Percentiles rank a stretch among this genome's conserved stretches.
Conservation (phyloP, 2,329 filamentous ascomycete species). For the Raffaelea albimanens region DNA sequence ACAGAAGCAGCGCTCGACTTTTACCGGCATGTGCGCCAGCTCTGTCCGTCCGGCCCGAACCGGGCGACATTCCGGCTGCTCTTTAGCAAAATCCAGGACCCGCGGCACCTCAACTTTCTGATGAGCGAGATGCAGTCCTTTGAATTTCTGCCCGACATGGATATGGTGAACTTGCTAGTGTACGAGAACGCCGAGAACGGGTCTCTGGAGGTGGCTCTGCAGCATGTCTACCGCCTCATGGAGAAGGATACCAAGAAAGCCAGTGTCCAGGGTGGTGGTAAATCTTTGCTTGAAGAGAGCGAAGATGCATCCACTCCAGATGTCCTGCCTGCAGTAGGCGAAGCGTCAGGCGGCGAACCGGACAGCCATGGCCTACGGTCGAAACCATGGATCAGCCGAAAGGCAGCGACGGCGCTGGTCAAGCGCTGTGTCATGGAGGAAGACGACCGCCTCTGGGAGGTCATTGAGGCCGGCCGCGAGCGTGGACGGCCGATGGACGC, state of each 20-base stretch:
- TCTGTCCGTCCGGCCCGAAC: conserved; percentile 25
- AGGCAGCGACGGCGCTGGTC: conserved; percentile 23
- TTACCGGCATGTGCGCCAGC: conserved; percentile 25
- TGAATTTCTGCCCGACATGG: conserved; percentile 18
- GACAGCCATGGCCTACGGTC: too few relatives aligned
- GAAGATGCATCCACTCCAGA: too few relatives aligned
- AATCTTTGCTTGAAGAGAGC: too few relatives aligned
- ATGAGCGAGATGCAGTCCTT: conserved; percentile 27
- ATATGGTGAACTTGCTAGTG: conserved; percentile 23
- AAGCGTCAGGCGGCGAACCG: too few relatives aligned
- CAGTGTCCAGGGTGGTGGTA: too few relatives aligned
- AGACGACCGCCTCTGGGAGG: conserved; percentile 22
- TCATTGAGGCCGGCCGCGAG: conserved; percentile 17
- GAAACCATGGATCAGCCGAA: conserved; percentile 20
- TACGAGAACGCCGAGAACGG: conserved; percentile 22
- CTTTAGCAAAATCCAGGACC: conserved; percentile 17
- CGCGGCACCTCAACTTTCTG: conserved; percentile 23
- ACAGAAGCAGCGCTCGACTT: conserved; percentile 21
- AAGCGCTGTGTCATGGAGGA: conserved; percentile 22
- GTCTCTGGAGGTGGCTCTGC: conserved; percentile 24
- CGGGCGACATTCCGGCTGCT: conserved; percentile 26
- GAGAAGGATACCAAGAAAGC: too few relatives aligned
- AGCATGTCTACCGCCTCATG: conserved; percentile 20
- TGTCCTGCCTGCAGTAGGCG: too few relatives aligned
- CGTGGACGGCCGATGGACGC: conserved; percentile 13